A percentile compares a stretch with the other conserved stretches of the same genome.
Conservation (phyloP, 805 yeast species). For the Ogataea paradorogensis region DNA sequence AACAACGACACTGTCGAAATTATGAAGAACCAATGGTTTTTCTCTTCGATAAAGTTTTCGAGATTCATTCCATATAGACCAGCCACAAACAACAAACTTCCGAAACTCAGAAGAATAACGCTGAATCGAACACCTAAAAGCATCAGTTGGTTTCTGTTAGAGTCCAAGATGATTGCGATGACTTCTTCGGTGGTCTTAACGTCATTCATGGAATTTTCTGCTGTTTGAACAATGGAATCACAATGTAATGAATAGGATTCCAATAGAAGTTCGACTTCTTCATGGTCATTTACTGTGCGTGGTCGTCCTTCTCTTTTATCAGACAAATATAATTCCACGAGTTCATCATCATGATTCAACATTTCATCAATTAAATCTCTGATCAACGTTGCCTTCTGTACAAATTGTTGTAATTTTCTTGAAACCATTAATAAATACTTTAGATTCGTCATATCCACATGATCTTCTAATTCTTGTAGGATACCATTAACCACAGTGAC, state of each 20-base stretch:
- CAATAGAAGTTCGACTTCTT: constrained; percentile 83
- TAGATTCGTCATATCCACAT: constrained; percentile 76
- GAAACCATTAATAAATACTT: constrained; percentile 78
- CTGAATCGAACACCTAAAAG: constrained; percentile 78
- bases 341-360: constrained; percentile 82
- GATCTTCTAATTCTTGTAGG: constrained; percentile 72
- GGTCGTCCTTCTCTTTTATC: constrained; percentile 47
- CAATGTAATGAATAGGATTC: constrained; percentile 89
- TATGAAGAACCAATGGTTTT: constrained; percentile 62
- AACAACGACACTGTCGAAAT: constrained; percentile 45
- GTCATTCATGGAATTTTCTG: constrained; percentile 72
- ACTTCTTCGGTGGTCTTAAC: constrained; percentile 93
- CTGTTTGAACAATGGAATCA: constrained; percentile 92
- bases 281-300: constrained; percentile 61
- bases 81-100: constrained; percentile 75
- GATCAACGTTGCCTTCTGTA: constrained; percentile 77
- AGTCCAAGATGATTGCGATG: constrained; percentile 86
- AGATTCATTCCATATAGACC: constrained; percentile 95
- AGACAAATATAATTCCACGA: constrained; percentile 76
- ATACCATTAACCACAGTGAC: constrained; percentile 72
- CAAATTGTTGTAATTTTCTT: constrained; percentile 78
- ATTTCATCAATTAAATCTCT: constrained; percentile 83
- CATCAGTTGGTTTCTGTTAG: constrained; percentile 93
- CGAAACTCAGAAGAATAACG: constrained; percentile 78
- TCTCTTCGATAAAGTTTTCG: constrained; percentile 86